A percentile compares a stretch with the other conserved stretches of the same genome.
Conservation (phyloP, 202 grass and related monocot species). For the Zizania palustris region DNA sequence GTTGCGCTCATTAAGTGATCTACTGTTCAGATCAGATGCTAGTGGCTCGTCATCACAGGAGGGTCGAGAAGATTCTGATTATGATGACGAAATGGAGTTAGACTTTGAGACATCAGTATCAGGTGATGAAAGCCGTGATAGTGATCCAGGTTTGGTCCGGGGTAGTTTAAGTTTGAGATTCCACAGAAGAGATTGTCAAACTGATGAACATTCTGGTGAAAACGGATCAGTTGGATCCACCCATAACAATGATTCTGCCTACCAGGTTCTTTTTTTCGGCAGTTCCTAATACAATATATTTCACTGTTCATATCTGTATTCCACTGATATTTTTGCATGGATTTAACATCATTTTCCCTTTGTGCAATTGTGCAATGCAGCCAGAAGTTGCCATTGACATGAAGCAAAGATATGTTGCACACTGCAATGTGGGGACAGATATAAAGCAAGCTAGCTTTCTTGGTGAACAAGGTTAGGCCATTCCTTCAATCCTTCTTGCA, state of each 20-base stretch:
- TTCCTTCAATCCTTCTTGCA: constrained; percentile 23
- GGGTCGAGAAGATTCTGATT: constrained; percentile 73
- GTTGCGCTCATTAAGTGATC: constrained; percentile 77
- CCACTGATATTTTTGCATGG: constrained; percentile 22
- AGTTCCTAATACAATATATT: background rate
- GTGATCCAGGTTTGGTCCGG: constrained; percentile 62
- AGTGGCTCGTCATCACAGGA: constrained; percentile 60
- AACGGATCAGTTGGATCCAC: constrained; percentile 47
- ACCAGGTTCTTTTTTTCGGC: constrained; percentile 55
- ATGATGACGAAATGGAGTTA: constrained; percentile 91
- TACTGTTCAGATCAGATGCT: constrained; percentile 70
- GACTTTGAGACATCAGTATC: constrained; percentile 86
- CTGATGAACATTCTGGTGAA: constrained; percentile 51
- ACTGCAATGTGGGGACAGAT: constrained; percentile 95
- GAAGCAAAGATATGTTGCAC: constrained; percentile 96
- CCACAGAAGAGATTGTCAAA: constrained; percentile 62
- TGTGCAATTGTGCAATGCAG: constrained; percentile 53
- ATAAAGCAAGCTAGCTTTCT: constrained; percentile 99
- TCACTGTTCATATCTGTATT: background rate
- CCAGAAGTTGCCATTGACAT: constrained; percentile 84
- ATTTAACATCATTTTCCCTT: constrained; percentile 32
- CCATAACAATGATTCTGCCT: constrained; percentile 52
- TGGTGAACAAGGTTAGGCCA: constrained; percentile 67
- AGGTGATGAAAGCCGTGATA: constrained; percentile 69
- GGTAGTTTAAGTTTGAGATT: constrained; percentile 76